A percentile compares a stretch with the other conserved stretches of the same genome.
phyloP scores from a whole-genome alignment of 108 stramenopile genomes.

The Asterionellopsis glacialis region DNA sequence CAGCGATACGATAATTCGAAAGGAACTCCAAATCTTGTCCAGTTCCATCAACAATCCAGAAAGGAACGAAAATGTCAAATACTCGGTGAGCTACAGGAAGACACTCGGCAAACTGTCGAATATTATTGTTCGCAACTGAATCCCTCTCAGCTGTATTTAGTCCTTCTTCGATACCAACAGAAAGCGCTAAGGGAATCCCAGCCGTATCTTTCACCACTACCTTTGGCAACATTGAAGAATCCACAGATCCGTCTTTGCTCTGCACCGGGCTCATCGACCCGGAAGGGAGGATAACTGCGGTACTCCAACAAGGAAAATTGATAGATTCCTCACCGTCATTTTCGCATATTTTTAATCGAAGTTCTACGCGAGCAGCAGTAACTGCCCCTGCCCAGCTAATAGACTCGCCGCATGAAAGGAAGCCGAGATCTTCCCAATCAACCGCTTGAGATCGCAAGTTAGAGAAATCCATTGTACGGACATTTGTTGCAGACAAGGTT shows the following conservation, averaged over 20 bases:
- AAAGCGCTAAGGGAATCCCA: constrained; percentile 24
- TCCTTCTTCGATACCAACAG: constrained; percentile 25
- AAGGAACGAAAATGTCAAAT: constrained; percentile 40
- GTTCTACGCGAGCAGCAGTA: constrained; percentile 29
- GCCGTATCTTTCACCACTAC: constrained; percentile 32
- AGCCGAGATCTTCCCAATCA: constrained; percentile 48
- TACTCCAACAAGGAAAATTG: constrained; percentile 46
- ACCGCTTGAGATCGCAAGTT: background rate
- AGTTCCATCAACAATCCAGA: constrained; percentile 50
- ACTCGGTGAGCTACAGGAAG: constrained; percentile 23
- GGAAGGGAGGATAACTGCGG: constrained; percentile 17
- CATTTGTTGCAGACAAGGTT: background rate
- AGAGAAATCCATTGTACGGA: background rate
- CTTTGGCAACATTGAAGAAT: constrained; percentile 6
- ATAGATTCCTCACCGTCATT: constrained; percentile 28
- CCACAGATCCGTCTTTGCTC: background rate
- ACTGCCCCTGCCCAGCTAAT: constrained; percentile 42
- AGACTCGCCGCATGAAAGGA: constrained; percentile 33
- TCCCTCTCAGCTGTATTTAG: constrained; percentile 2
- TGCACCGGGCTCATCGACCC: background rate
- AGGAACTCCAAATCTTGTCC: constrained; percentile 48
- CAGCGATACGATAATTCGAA: constrained; percentile 26
- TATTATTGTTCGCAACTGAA: constrained; percentile 5
- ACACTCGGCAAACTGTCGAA: constrained; percentile 8
- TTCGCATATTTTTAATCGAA: constrained; percentile 35